Evolutionary conservation across 768 basidiomycete species (phyloP), one percentile per base, ranked within the genome.

Genomic region (Mycena kentingensis): DNA sequence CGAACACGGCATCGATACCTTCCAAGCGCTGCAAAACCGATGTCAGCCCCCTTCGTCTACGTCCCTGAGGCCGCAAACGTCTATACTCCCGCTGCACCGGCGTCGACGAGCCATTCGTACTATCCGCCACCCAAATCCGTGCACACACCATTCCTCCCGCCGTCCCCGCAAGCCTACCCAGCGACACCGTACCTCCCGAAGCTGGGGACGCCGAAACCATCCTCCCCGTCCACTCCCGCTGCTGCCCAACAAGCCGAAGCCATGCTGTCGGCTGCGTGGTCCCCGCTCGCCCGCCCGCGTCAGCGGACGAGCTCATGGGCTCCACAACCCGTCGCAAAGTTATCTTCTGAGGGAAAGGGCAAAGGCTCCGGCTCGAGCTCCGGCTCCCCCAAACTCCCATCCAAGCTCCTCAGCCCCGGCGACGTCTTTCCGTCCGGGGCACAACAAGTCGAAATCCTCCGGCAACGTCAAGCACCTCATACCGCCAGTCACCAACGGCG

Each of bases 21-120:
- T n/a, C n/a, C n/a, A n/a, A n/a, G n/a, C n/a, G n/a, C n/a, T n/a
- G n/a, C n/a, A n/a, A n/a, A n/a, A n/a, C n/a, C n/a, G 41, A 58
- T 58, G 57, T 49, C 57, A 10, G 26, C 49, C 7, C 57, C 57
- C 11, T 58, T 58, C 34, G 28, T 58, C 28, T 58, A 22, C 35
- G 49, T 58, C 26, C 52, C 52, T 5, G 52, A 58, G 35, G 45
- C 45, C 0, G 39, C 49, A 5, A 5, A 22, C 21, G 46, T 53
- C 12, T 27, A 47, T 6, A n/a, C 38, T 1, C 49, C 27, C 25
- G 36, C 41, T 2, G 8, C 46, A 8, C 12, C 41, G 21, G 47
- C 41, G 21, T 13, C 49, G n/a, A n/a, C n/a, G n/a, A n/a, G n/a
- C 5, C 45, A 53, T 25, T 32, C 44, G 1, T 58, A 54, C 52